Base-by-base conservation (phyloP, 208 protist species). In the Acanthamoeba royreba region DNA sequence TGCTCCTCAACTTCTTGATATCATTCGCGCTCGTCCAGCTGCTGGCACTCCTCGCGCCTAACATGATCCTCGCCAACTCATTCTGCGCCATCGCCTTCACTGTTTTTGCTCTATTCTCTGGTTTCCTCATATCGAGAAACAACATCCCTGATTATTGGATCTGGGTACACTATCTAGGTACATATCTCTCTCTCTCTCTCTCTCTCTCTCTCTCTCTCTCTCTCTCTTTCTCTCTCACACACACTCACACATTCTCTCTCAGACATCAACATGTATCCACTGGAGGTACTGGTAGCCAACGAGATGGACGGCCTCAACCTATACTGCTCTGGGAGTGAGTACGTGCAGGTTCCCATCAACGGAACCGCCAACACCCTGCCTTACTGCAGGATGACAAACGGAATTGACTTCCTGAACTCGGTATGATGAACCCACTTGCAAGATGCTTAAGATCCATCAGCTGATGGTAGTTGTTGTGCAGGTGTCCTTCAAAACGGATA, bases 261-360 rank as follows among this genome's bases (percentile, higher is more conserved):
- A 45, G 85, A 92, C 31, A n/a, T 92, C 55, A 92, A 79, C 87
- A 92, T 77, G 87, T 92, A 79, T 19, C 87, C 87, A 33, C 38
- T 92, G 25, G 61, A 92, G 61, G 2, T 55, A 7, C 42, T 92
- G n/a, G 43, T 92, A 31, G 46, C 46, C n/a, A 92, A 77, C 55
- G 87, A 92, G 63, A 61, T 92, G 40, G 46, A 92, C 53, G 87
- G 87, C 52, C 61, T 92, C 38, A 35, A 5, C 9, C 52, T 92
- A 22, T n/a, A 38, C 53, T 92, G 87, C 43, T 52, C 87, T 9
- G 49, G 40, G 13, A 38, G 35, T 43, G 25, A 92, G 87, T 92
- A 43, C 40, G 53, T 92, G 22, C 9, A 69, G 13, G 61, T 92
- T 13, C 53, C 87, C 28, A 77, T 92, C 87, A 91, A 72, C 49